Evolutionary conservation across 352 stramenopile species (phyloP), one percentile per base, ranked within the genome.

Genomic region (Aphanomyces astaci): DNA sequence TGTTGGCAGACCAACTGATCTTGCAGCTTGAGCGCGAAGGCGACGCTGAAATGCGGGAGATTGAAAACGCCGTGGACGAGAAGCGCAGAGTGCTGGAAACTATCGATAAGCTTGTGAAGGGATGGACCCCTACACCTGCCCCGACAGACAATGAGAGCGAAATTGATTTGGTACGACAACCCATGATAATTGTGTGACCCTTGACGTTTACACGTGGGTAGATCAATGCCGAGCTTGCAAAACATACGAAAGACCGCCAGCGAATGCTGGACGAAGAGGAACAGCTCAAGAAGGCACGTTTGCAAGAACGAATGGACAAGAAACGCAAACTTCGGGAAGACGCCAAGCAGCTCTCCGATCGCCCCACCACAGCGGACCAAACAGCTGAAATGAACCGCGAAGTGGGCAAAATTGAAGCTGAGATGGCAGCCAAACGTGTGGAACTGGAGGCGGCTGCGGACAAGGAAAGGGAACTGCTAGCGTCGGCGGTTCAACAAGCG

Each of bases 261-360:
- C 46, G 66, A 0, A 66, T 76, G 10, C 33, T 80, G 32, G 66
- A 77, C 15, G 71, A 74, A 31, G 77, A 86, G 2, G 76, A 64
- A 39, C 52, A 57, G 5, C 15, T 72, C 22, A 75, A 71, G 17
- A 82, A 80, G 40, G 52, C 56, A 11, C 71, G 76, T 9, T 56
- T 86, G 40, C 57, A 56, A 13, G 72, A 78, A 15, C 74, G 76
- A 2, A 70, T 86, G 13, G 40, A 74, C 51, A 72, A 67, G 15
- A 84, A 78, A 30, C 78, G 77, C 54, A 11, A 81, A 75, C 27
- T 77, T 74, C 0, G 60, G 56, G 7, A 52, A 40, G 64, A 71
- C 51, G 67, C 55, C 1, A 46, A 65, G 4, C 66, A 80, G 22
- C 62, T 56, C 5, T 49, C 73, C 25, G 72, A 70, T 2, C 51